A percentile compares a stretch with the other conserved stretches of the same genome.
phyloP scores from a whole-genome alignment of 1,139 yeast genomes.

The Geotrichum restrictum region DNA sequence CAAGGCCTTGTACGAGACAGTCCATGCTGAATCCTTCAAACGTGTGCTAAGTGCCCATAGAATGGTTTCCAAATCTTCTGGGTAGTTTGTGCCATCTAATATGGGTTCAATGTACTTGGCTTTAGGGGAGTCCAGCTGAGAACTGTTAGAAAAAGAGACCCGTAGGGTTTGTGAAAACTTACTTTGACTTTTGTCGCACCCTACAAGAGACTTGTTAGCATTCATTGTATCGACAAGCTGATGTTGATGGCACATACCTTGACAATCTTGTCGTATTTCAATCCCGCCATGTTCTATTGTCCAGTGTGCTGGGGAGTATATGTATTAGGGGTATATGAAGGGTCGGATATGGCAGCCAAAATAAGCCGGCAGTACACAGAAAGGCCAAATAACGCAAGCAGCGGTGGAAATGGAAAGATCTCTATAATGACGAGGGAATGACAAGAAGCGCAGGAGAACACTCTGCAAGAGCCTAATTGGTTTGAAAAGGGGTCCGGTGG shows the following conservation, averaged over 20 bases:
- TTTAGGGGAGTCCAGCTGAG: conserved; percentile 95
- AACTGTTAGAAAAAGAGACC: conserved; percentile 30
- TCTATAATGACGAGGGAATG: too few species aligned
- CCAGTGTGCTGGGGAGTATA: too few species aligned
- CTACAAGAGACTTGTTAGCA: conserved; percentile 25
- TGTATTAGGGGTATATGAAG: too few species aligned
- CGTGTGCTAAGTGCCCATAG: conserved; percentile 61
- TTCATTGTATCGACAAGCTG: background rate
- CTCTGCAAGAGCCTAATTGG: too few species aligned
- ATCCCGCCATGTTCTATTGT: background rate
- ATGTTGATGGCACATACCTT: conserved; percentile 43
- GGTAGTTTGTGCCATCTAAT: conserved; percentile 64
- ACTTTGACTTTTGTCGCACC: conserved; percentile 64
- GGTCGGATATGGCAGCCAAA: too few species aligned
- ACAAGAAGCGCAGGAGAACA: too few species aligned
- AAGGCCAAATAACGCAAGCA: too few species aligned
- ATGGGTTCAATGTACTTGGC: conserved; percentile 93
- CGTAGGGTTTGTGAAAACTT: conserved; percentile 35
- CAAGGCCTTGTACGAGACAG: conserved; percentile 76
- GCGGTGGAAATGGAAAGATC: too few species aligned
- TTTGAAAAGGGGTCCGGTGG: too few species aligned
- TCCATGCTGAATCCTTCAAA: conserved; percentile 79
- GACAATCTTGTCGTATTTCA: conserved; percentile 50
- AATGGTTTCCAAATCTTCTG: conserved; percentile 62
- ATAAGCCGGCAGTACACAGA: too few species aligned